Evolutionary conservation across 768 basidiomycete genomes (phyloP).

Genomic region (Tricholoma sp.): DNA sequence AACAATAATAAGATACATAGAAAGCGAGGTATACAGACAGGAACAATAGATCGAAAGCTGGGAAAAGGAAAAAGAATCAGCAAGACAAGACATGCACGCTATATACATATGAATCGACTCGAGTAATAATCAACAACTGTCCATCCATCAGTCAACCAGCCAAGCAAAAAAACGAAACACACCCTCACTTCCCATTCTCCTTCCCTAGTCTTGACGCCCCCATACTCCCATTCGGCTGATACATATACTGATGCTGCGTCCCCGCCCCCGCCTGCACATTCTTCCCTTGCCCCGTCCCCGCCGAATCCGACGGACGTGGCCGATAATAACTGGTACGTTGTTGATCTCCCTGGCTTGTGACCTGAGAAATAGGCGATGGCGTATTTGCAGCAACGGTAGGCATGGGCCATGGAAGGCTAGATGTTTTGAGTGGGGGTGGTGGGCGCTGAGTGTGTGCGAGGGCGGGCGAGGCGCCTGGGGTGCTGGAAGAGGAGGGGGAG

Average conservation of each 20-base stretch:
- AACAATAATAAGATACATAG: not conserved
- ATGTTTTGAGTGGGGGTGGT: conserved; percentile 14
- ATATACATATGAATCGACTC: not conserved
- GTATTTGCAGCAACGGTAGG: conserved; percentile 63
- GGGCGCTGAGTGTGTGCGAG: conserved; percentile 37
- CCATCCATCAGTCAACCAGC: not conserved
- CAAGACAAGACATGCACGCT: not conserved
- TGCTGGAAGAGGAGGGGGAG: conserved; percentile 35
- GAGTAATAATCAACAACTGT: not conserved
- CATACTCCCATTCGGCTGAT: conserved; percentile 35
- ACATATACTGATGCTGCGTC: conserved; percentile 39
- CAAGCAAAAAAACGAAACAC: not conserved
- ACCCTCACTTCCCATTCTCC: conserved; percentile 27
- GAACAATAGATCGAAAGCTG: not conserved
- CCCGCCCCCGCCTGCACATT: conserved; percentile 6
- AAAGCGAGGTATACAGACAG: not conserved
- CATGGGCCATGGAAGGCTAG: conserved; percentile 61
- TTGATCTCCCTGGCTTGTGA: conserved; percentile 34
- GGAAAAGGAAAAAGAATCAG: not conserved
- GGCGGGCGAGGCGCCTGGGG: conserved; percentile 50
- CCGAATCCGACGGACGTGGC: conserved; percentile 28
- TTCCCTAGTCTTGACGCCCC: conserved; percentile 20
- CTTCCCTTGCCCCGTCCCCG: conserved; percentile 5
- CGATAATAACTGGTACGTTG: conserved; percentile 53
- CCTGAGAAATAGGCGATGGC: conserved; percentile 47